Evolutionary conservation across 257 asterid species (phyloP).

Genomic region (Solanum clarkiae): DNA sequence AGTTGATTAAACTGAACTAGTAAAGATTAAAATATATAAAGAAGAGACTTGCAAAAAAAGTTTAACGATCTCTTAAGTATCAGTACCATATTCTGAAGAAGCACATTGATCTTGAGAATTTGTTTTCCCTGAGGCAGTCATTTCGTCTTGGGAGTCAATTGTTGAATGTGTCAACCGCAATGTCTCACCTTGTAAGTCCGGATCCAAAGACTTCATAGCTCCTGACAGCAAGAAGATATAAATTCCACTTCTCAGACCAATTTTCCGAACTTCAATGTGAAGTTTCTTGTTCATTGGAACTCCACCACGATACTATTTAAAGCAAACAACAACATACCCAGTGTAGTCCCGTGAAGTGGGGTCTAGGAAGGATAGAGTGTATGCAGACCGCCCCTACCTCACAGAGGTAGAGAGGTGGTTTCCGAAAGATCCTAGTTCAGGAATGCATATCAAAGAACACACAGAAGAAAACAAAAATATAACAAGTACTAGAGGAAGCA

Average conservation of each 20-base stretch:
- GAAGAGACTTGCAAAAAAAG: background rate
- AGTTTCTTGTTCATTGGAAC: conserved; percentile 13
- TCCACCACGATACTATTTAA: conserved; percentile 10
- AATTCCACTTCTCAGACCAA: conserved; percentile 18
- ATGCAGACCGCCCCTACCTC: background rate
- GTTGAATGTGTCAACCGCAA: conserved; percentile 35
- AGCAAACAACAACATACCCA: background rate
- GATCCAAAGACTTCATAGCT: conserved; percentile 24
- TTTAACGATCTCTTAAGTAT: background rate
- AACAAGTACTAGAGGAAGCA: background rate
- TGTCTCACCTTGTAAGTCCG: conserved; percentile 24
- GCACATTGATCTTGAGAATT: conserved; percentile 48
- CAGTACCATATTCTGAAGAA: conserved; percentile 61
- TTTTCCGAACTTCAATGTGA: conserved; percentile 1
- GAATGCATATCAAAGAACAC: background rate
- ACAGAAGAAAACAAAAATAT: background rate
- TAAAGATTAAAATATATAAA: background rate
- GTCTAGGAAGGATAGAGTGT: background rate
- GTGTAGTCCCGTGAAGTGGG: background rate
- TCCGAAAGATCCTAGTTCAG: background rate
- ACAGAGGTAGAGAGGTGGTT: background rate
- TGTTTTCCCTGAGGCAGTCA: conserved; percentile 31
- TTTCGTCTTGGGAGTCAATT: conserved; percentile 18
- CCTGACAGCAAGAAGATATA: conserved; percentile 13
- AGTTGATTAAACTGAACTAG: background rate